These are phyloP conservation scores for Sphagnurus paluster DNA, from an alignment of 1,284 basidiomycete species.

Conservation along the genomic window DNA sequence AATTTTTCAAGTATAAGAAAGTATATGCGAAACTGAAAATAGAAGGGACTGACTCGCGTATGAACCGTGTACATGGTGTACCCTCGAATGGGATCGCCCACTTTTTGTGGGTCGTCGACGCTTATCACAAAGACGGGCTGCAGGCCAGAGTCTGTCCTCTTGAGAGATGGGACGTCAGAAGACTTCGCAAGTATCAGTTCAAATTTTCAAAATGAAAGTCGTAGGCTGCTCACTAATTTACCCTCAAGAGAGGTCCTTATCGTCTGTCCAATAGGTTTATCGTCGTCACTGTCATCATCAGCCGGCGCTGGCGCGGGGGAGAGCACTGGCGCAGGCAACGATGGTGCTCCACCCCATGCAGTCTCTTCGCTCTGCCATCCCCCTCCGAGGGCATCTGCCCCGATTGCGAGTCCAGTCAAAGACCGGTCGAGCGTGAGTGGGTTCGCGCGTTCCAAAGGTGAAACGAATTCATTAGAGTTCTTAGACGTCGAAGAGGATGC, in stretches of 20 bases:
- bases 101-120: slow-evolving; percentile 91
- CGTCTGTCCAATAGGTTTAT: slow-evolving; percentile 68
- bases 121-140: slow-evolving; percentile 75
- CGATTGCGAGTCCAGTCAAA: slow-evolving; percentile 60
- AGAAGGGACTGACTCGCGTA: slow-evolving; percentile 62
- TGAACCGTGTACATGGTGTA: slow-evolving; percentile 96
- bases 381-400: slow-evolving; percentile 57
- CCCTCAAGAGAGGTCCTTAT: slow-evolving; percentile 27
- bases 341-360: slow-evolving; percentile 32
- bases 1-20: slow-evolving; percentile 10
- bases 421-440: slow-evolving; percentile 40
- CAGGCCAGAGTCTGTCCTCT: slow-evolving; percentile 43
- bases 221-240: slow-evolving; percentile 23
- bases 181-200: slow-evolving; percentile 13
- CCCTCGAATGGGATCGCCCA: slow-evolving; percentile 88
- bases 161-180: slow-evolving; percentile 20
- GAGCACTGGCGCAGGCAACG: too few relatives aligned
- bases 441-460: slow-evolving; percentile 52
- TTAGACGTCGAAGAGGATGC: slow-evolving; percentile 17
- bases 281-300: slow-evolving; percentile 70
- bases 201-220: background rate
- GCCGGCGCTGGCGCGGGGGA: slow-evolving; percentile 16
- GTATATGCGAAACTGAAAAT: background rate
- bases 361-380: slow-evolving; percentile 55
- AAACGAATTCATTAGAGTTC: slow-evolving; percentile 31